Conservation (phyloP, 2,329 filamentous ascomycete genomes). For the Fusarium secorum region DNA sequence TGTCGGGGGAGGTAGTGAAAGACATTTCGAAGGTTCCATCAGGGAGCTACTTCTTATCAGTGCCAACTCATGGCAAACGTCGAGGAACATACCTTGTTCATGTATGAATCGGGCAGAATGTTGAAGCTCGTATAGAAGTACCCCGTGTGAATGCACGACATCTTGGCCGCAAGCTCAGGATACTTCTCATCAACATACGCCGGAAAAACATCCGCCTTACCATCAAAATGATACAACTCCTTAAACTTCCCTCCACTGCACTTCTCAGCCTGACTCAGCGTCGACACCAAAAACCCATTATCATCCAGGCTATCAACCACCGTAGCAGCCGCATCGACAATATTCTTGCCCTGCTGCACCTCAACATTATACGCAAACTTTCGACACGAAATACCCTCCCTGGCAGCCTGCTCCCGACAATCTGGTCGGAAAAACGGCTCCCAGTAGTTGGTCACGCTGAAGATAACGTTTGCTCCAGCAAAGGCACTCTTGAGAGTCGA, state of each 20-base stretch:
- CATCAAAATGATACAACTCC: slow-evolving; percentile 62
- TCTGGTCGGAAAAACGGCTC: slow-evolving; percentile 57
- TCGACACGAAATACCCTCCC: slow-evolving; percentile 52
- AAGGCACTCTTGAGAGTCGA: slow-evolving; percentile 52
- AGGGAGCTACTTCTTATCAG: slow-evolving; percentile 39
- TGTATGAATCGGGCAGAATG: slow-evolving; percentile 56
- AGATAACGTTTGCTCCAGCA: slow-evolving; percentile 58
- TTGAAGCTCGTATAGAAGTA: slow-evolving; percentile 58
- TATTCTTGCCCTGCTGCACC: slow-evolving; percentile 53
- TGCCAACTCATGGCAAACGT: fast-evolving
- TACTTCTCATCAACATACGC: slow-evolving; percentile 54
- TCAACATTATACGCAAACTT: slow-evolving; percentile 59
- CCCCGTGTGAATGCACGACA: slow-evolving; percentile 60
- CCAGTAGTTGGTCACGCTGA: slow-evolving; percentile 65
- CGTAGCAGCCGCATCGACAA: slow-evolving; percentile 60
- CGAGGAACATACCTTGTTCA: slow-evolving; percentile 51
- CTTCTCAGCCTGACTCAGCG: slow-evolving; percentile 57
- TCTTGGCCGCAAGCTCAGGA: slow-evolving; percentile 56
- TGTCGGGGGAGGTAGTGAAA: slow-evolving; percentile 53
- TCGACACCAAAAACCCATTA: slow-evolving; percentile 61
- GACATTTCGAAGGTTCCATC: slow-evolving; percentile 57
- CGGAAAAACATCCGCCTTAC: slow-evolving; percentile 61
- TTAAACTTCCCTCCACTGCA: slow-evolving; percentile 55
- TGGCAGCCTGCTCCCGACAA: slow-evolving; percentile 49
- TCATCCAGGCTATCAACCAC: slow-evolving; percentile 51